These are phyloP conservation scores for Candida schatavii DNA, from an alignment of 805 yeast species.

Conservation along the genomic window DNA sequence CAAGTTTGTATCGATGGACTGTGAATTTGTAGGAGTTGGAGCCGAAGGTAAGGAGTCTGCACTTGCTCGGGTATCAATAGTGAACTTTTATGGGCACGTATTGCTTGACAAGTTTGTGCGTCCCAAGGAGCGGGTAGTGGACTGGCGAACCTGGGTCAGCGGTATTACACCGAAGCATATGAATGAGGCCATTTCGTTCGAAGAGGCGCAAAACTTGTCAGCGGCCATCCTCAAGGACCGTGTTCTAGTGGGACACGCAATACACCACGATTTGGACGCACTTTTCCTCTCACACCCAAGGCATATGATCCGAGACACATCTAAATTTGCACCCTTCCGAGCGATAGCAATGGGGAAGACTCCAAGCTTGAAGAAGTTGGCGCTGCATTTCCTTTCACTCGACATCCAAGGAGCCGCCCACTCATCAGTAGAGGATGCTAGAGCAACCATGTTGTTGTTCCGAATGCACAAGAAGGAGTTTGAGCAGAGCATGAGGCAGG, in stretches of 20 bases:
- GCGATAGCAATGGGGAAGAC: conserved; percentile 62
- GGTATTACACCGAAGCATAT: conserved; percentile 75
- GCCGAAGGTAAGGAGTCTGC: conserved; percentile 66
- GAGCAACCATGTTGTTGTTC: conserved; percentile 81
- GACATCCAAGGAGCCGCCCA: conserved; percentile 75
- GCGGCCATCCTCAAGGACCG: conserved; percentile 51
- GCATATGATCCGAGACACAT: conserved; percentile 67
- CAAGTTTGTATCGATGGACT: conserved; percentile 77
- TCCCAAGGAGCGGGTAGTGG: conserved; percentile 74
- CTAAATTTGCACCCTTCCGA: conserved; percentile 57
- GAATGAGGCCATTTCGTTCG: conserved; percentile 62
- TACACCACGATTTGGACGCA: conserved; percentile 73
- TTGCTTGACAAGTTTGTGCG: conserved; percentile 71
- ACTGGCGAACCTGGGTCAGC: conserved; percentile 92
- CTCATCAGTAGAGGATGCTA: conserved; percentile 88
- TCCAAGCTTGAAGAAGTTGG: conserved; percentile 68
- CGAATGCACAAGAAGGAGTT: conserved; percentile 60
- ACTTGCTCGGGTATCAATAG: conserved; percentile 83
- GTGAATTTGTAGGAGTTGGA: conserved; percentile 94
- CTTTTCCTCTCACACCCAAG: conserved; percentile 68
- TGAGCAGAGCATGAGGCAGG: conserved; percentile 30
- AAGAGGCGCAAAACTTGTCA: conserved; percentile 61
- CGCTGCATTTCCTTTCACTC: conserved; percentile 51
- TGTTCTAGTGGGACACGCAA: conserved; percentile 80
- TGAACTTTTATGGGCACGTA: conserved; percentile 73